These are phyloP conservation scores for Russula sp. DNA, from an alignment of 768 basidiomycete genomes.

Conservation along the genomic window DNA sequence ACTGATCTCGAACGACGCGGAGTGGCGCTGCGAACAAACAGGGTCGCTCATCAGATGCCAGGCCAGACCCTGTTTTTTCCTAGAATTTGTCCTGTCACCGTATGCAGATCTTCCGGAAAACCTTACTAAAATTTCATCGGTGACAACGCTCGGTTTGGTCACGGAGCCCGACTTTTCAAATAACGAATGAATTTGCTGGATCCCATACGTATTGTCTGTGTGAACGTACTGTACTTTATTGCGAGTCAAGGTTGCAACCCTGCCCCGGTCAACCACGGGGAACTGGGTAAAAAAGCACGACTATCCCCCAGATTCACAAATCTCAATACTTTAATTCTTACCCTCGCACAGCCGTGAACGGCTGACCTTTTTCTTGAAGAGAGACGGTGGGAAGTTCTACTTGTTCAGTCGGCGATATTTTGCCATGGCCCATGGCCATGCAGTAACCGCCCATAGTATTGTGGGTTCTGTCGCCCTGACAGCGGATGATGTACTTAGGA, in stretches of 20 bases:
- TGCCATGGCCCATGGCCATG: not conserved
- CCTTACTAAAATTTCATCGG: not conserved
- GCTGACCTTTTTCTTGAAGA: not conserved
- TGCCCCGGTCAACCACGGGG: no score
- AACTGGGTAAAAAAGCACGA: not conserved
- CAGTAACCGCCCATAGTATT: not conserved
- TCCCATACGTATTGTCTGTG: not conserved
- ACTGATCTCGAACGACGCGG: conserved; percentile 1
- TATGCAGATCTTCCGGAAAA: not conserved
- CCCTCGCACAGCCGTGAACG: not conserved
- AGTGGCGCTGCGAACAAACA: conserved; percentile 12
- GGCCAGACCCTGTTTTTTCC: not conserved
- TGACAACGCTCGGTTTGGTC: not conserved
- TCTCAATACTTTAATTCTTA: not conserved
- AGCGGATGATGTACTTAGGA: conserved; percentile 9
- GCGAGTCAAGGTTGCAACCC: not conserved
- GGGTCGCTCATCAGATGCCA: conserved; percentile 6
- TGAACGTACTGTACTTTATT: not conserved
- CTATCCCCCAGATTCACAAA: not conserved
- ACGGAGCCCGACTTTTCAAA: conserved; percentile 6
- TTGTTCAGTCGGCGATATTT: not conserved
- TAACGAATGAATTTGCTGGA: not conserved
- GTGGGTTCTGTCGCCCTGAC: conserved; percentile 13
- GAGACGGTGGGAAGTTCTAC: not conserved
- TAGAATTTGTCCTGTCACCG: not conserved